A percentile compares a stretch with the other conserved stretches of the same genome.
These are phyloP conservation scores for Paramecium bursaria DNA, from an alignment of 73 alveolate genomes.

Conservation along the genomic window DNA sequence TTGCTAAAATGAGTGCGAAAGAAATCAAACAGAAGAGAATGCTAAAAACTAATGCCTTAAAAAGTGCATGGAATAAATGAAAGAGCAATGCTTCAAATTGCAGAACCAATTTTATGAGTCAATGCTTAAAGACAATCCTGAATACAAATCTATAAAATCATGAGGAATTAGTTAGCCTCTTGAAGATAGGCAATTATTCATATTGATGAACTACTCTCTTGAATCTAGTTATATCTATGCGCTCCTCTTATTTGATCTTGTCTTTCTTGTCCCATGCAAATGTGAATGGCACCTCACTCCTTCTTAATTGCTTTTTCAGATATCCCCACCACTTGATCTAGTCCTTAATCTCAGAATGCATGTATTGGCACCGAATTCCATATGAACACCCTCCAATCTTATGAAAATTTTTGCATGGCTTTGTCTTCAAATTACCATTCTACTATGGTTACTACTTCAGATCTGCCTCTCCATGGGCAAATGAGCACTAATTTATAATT, in stretches of 20 bases:
- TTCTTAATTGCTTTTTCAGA: conserved; percentile 8
- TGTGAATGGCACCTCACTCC: conserved; percentile 18
- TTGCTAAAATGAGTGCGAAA: not conserved
- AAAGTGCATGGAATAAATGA: conserved; percentile 3
- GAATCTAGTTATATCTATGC: conserved; percentile 5
- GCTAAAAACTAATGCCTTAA: conserved; percentile 22
- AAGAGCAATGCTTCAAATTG: conserved; percentile 6
- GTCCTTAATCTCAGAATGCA: conserved; percentile 47
- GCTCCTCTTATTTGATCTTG: not conserved
- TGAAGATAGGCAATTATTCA: too few species aligned
- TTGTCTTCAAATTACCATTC: conserved; percentile 33
- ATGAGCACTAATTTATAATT: conserved; percentile 25
- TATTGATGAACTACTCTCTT: too few species aligned
- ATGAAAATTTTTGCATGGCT: conserved; percentile 56
- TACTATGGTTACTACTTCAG: not conserved
- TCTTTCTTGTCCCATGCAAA: conserved; percentile 58
- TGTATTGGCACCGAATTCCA: conserved; percentile 49
- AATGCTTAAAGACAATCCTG: conserved; percentile 42
- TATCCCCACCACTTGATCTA: conserved; percentile 60
- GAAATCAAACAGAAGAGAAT: too few species aligned
- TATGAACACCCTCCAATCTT: conserved; percentile 32
- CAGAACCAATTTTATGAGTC: conserved; percentile 21
- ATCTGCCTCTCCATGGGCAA: conserved; percentile 51
- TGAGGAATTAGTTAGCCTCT: not conserved
- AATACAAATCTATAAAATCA: conserved; percentile 9